Evolutionary conservation across 225 moss, liverwort and hornwort species (phyloP).

Genomic region (Polytrichum commune): DNA sequence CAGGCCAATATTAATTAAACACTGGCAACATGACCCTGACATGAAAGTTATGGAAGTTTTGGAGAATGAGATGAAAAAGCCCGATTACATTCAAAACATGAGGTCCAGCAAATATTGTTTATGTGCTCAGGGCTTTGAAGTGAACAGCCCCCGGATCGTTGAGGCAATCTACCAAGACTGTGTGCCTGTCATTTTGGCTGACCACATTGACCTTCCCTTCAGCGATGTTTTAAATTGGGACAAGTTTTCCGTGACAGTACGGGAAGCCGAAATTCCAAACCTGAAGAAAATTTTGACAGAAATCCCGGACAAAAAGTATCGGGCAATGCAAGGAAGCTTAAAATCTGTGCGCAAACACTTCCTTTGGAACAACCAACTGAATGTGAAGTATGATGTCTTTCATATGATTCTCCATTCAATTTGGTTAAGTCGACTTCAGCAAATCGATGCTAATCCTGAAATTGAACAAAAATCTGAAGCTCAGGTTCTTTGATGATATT

Average conservation of each 20-base stretch:
- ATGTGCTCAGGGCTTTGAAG: conserved; percentile 81
- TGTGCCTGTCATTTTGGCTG: conserved; percentile 84
- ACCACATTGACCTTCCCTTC: conserved; percentile 76
- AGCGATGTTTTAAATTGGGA: conserved; percentile 73
- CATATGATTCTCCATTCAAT: conserved; percentile 90
- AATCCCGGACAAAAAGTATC: conserved; percentile 45
- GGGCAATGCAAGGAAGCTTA: conserved; percentile 53
- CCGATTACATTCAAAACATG: conserved; percentile 63
- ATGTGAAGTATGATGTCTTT: conserved; percentile 69
- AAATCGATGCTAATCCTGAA: conserved; percentile 15
- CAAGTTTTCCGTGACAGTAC: conserved; percentile 62
- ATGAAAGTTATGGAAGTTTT: conserved; percentile 68
- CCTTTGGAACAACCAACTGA: conserved; percentile 54
- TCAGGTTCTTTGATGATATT: no score
- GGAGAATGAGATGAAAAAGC: conserved; percentile 26
- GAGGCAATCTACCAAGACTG: conserved; percentile 86
- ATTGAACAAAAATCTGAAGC: no score
- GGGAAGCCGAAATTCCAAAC: conserved; percentile 60
- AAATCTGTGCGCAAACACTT: conserved; percentile 60
- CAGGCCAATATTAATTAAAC: conserved; percentile 31
- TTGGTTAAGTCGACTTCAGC: conserved; percentile 72
- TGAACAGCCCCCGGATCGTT: conserved; percentile 87
- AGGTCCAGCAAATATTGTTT: conserved; percentile 81
- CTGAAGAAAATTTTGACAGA: conserved; percentile 41
- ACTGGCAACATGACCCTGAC: conserved; percentile 55